phyloP scores from a whole-genome alignment of 164 flowering plant species.

The Warburgia ugandensis region DNA sequence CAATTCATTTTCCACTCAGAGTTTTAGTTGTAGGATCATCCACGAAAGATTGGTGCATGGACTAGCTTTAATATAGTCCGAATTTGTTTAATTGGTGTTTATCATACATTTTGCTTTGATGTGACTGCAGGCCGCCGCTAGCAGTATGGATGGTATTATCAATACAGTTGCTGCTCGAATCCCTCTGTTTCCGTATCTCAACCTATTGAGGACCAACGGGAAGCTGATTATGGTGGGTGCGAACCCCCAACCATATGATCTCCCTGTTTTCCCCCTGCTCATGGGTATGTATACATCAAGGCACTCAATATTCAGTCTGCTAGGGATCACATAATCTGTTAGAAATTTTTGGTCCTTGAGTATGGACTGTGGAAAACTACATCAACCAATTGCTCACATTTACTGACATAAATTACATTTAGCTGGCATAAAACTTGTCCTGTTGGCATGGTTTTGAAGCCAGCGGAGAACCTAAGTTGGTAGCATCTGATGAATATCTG shows the following conservation, averaged over 20 bases:
- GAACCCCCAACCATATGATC: not conserved
- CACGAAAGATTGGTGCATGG: not conserved
- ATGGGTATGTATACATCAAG: not conserved
- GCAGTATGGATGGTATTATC: conserved; percentile 8
- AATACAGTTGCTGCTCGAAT: not conserved
- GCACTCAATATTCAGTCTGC: no score
- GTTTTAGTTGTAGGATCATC: not conserved
- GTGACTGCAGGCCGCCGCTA: not conserved
- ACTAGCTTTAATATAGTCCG: not conserved
- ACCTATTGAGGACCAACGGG: conserved; percentile 1
- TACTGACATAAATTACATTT: no score
- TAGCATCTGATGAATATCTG: no score
- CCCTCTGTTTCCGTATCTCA: not conserved
- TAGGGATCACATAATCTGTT: no score
- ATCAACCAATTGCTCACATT: no score
- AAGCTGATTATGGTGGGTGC: conserved; percentile 1
- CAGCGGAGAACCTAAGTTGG: no score
- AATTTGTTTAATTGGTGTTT: no score
- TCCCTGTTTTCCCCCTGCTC: not conserved
- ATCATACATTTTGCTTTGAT: no score
- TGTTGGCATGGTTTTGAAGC: no score
- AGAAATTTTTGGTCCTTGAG: no score
- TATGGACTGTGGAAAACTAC: no score
- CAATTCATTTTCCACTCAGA: not conserved
- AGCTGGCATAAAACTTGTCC: no score